Conservation (phyloP, 257 asterid genomes). For the Sherardia arvensis region DNA sequence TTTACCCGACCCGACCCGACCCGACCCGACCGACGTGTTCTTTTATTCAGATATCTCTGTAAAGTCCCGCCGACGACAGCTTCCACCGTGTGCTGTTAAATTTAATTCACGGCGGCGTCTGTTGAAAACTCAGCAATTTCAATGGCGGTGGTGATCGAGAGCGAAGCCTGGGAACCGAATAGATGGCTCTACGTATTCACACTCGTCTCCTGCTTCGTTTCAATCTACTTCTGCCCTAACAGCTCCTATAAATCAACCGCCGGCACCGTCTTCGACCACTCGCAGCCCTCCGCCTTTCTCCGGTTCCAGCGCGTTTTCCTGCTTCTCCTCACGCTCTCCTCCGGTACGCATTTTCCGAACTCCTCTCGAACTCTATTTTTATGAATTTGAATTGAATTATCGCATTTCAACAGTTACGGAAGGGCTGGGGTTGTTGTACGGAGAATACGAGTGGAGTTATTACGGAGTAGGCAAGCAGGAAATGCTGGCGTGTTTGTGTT, state of each 20-base stretch:
- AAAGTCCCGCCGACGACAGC: not conserved
- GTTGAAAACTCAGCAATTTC: not conserved
- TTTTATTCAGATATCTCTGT: slow-evolving; percentile 3
- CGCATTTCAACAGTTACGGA: slow-evolving; percentile 39
- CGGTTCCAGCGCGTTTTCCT: slow-evolving; percentile 63
- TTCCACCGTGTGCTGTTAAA: not conserved
- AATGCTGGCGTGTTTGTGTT: slow-evolving; percentile 43
- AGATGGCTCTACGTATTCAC: slow-evolving; percentile 38
- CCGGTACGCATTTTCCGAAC: slow-evolving; percentile 35
- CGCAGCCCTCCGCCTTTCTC: slow-evolving; percentile 38
- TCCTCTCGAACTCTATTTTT: not conserved
- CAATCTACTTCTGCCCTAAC: slow-evolving; percentile 48
- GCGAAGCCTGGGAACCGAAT: slow-evolving; percentile 76
- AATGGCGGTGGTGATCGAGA: slow-evolving; percentile 78
- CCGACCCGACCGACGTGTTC: too few relatives aligned
- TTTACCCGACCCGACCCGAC: slow-evolving; percentile 2
- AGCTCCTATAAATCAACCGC: slow-evolving; percentile 7
- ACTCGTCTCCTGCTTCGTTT: slow-evolving; percentile 43
- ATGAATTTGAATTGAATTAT: not conserved
- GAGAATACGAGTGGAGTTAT: slow-evolving; percentile 65
- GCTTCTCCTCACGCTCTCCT: slow-evolving; percentile 53
- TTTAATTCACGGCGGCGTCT: not conserved
- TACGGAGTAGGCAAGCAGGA: slow-evolving; percentile 58
- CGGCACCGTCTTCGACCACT: slow-evolving; percentile 52
- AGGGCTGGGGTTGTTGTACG: slow-evolving; percentile 74